phyloP scores from a whole-genome alignment of 2,329 filamentous ascomycete genomes.

The Dryadomyces quercivorus region DNA sequence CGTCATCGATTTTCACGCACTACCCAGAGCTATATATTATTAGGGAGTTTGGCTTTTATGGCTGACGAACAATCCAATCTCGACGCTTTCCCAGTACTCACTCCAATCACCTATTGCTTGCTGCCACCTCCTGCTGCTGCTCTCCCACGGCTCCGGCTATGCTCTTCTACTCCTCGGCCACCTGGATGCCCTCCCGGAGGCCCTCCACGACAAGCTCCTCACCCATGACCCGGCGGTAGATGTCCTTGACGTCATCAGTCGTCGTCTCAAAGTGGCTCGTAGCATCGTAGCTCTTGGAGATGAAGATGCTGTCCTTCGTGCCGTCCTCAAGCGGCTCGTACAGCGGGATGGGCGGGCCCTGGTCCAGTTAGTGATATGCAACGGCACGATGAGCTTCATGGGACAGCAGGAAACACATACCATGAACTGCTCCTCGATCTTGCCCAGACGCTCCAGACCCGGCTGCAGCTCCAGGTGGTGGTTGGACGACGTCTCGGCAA shows the following conservation, averaged over 20 bases:
- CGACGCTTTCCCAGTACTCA: background rate
- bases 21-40: background rate
- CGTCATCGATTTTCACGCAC: background rate
- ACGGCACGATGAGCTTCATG: no score
- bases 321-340: slow-evolving; percentile 85
- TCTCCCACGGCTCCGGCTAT: background rate
- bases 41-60: background rate
- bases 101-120: background rate
- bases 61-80: background rate
- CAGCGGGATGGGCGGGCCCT: slow-evolving; percentile 76
- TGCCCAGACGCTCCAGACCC: slow-evolving; percentile 81
- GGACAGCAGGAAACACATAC: slow-evolving; percentile 34
- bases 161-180: slow-evolving; percentile 49
- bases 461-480: slow-evolving; percentile 91
- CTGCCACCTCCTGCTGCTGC: background rate
- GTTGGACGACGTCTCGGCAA: slow-evolving; percentile 83
- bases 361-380: background rate
- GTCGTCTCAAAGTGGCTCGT: slow-evolving; percentile 94
- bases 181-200: slow-evolving; percentile 65
- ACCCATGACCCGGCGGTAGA: slow-evolving; percentile 74
- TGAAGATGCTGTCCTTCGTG: slow-evolving; percentile 80
- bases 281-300: slow-evolving; percentile 97
- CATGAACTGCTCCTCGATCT: slow-evolving; percentile 96
- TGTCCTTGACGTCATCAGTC: slow-evolving; percentile 84
- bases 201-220: slow-evolving; percentile 83